Evolutionary conservation across 768 basidiomycete species (phyloP), one percentile per base, ranked within the genome.

Genomic region (Arthromyces matolae): DNA sequence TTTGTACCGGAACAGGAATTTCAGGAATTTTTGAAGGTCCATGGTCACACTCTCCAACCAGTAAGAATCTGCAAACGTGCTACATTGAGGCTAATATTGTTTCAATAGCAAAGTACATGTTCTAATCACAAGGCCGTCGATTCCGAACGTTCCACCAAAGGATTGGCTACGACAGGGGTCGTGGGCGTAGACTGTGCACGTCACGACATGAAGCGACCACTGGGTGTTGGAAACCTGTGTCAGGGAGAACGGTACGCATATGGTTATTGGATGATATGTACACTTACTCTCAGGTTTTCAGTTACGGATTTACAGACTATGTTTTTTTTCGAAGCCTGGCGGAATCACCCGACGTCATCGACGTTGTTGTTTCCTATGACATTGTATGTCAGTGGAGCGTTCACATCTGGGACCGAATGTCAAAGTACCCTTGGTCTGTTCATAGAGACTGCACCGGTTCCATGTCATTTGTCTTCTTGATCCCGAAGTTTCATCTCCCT

Each of bases 241-340:
- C 36, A 37, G 20, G 41, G 45, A 2, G 49, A 53, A 32, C 39
- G 61, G 68, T 67, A 47, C 9, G 59, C 49, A 25, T 43, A 16
- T 22, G 18, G 23, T 25, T n/a, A n/a, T n/a, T n/a, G 20, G 24
- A 19, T 32, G 32, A 37, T 16, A 33, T 37, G 28, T 23, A 24
- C 42, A 3, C 1, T 22, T 22, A 44, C 14, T 37, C 9, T 31
- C 29, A 31, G 14, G 27, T 36, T 35, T 19, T 38, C 24, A 8
- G 14, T 16, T 32, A 69, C n/a, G n/a, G n/a, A n/a, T n/a, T n/a
- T n/a, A n/a, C n/a, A 55, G 68, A 71, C 37, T 70, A 58, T 41
- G 45, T 68, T 3, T 61, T 71, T 31, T 56, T 55, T 9, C 60
- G 51, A 2, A 53, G 46, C 34, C 22, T 64, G 1, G 20, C 18